phyloP scores from a whole-genome alignment of 2,329 filamentous ascomycete genomes.

The Huntiella abstrusa region DNA sequence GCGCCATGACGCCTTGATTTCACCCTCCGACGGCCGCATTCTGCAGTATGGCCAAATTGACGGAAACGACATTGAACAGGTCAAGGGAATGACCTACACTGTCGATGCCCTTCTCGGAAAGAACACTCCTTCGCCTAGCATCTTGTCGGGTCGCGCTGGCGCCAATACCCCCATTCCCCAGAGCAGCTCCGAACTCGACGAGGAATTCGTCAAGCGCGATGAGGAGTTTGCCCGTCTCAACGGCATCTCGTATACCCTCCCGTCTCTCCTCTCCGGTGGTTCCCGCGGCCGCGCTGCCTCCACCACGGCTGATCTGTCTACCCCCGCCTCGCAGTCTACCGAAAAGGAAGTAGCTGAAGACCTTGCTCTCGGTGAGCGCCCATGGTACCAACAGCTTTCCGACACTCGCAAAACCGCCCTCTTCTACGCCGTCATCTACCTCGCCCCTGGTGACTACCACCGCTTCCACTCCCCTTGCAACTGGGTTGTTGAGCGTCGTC shows the following conservation, averaged over 20 bases:
- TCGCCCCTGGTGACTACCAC: slow-evolving; percentile 89
- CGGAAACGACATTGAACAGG: slow-evolving; percentile 88
- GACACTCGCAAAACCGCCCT: slow-evolving; percentile 39
- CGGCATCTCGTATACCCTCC: slow-evolving; percentile 86
- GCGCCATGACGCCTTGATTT: slow-evolving; percentile 60
- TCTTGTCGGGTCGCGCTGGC: slow-evolving; percentile 20
- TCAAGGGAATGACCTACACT: slow-evolving; percentile 96
- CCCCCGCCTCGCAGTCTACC: slow-evolving; percentile 56
- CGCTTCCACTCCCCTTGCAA: slow-evolving; percentile 89
- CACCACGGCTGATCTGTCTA: slow-evolving; percentile 47
- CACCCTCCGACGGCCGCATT: slow-evolving; percentile 76
- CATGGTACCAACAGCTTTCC: slow-evolving; percentile 53
- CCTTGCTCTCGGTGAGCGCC: slow-evolving; percentile 50
- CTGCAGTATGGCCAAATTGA: slow-evolving; percentile 86
- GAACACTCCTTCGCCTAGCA: slow-evolving; percentile 34
- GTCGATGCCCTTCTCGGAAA: slow-evolving; percentile 79
- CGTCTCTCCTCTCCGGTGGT: slow-evolving; percentile 69
- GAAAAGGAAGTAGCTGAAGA: slow-evolving; percentile 47
- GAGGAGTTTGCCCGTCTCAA: slow-evolving; percentile 91
- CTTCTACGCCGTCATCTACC: slow-evolving; percentile 89
- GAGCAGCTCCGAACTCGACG: slow-evolving; percentile 25
- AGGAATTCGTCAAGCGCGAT: slow-evolving; percentile 55
- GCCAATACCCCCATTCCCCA: slow-evolving; percentile 12
- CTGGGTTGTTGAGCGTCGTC: slow-evolving; percentile 85
- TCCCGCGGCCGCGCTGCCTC: slow-evolving; percentile 20